Evolutionary conservation across 2,329 filamentous ascomycete genomes (phyloP), one percentile per base, ranked within the genome.

Genomic region (Fusarium illudens): DNA sequence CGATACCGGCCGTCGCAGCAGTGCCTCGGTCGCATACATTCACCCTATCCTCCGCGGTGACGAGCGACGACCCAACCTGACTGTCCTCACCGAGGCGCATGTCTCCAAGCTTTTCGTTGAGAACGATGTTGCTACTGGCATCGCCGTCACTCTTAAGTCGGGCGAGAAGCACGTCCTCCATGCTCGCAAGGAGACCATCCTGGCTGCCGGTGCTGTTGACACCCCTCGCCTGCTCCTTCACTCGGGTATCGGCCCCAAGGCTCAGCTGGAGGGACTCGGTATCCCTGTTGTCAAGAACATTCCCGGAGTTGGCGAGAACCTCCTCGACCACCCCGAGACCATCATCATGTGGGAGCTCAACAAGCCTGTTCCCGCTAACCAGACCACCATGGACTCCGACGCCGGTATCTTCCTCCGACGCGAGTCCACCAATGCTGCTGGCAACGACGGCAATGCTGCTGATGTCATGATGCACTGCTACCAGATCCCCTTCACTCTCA

Each of bases 401-500:
- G 92, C 92, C 4, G 92, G 92, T 67, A 91, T 96, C 76, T 97
- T 97, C 86, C 84, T 97, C 60, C 92, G 93, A 65, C 91, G 93
- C 62, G 89, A 96, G 79, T 77, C 84, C 13, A 83, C 87, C 72
- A 89, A 94, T 75, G 91, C 92, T 3, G 78, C 81, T 7, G 84
- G 84, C 67, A 85, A 84, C 68, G 93, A 96, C 72, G 91, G 91
- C 54, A 87, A 91, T 65, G 90, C 92, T 58, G 92, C 91, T 67
- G 94, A 97, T 76, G 82, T 96, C 75, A 97, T 97, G 94, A 96
- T 96, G 91, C 93, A 97, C 83, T 97, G 93, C 86, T 97, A 97
- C 84, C 94, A 97, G 81, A 96, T 97, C 71, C 93, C 93, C 56
- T 97, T 97, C 81, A 92, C 90, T 66, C 88, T 94, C 71, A 97